Base-by-base conservation (phyloP, 805 yeast species). In the Torulaspora delbrueckii region DNA sequence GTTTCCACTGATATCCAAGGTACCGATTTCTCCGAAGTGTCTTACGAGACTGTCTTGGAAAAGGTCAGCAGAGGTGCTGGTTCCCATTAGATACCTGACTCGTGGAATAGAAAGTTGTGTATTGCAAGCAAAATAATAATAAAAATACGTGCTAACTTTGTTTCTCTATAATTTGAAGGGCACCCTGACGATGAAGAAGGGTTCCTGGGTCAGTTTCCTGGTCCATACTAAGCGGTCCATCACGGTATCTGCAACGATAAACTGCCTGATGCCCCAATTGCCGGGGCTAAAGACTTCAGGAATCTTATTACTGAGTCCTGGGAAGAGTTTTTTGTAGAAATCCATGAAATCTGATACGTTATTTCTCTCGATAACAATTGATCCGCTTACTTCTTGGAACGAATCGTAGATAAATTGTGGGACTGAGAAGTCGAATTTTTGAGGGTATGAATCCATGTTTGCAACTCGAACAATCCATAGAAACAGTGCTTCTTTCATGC, bases 21-120 rank as follows among this genome's bases (percentile, higher is more conserved):
- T 66, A 93, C 99, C 48, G 99, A 93, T 71, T 90, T 82, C 73
- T 83, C 95, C 52, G 99, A 93, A 78, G 97, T 93, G 57, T 86
- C 96, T 54, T 87, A 84, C 71, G 99, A 91, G 67, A 77, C 90
- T 56, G 93, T 93, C 49, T 78, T 90, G 69, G 96, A 86, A 65
- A 85, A 74, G 69, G 96, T 90, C 59, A 79, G 88, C 67, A 83
- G 82, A 70, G 90, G 86, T 65, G 86, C 89, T 54, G 83, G 82
- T 42, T 72, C 77, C 54, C 82, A 76, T 60, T 76, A 70, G 30
- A 65, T 13, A 10, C 19, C 34, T 31, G 34, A 31, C 34, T 31
- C 12, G 19, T 31, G 34, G 14, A 31, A 31, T 31, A 31, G 34
- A 31, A 31, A 9, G 34, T 19, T 31, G 34, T 31, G 19, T 14